Evolutionary conservation across 306 rosid genomes (phyloP), one percentile per base, ranked within the genome.

Genomic region (Myrica gale): DNA sequence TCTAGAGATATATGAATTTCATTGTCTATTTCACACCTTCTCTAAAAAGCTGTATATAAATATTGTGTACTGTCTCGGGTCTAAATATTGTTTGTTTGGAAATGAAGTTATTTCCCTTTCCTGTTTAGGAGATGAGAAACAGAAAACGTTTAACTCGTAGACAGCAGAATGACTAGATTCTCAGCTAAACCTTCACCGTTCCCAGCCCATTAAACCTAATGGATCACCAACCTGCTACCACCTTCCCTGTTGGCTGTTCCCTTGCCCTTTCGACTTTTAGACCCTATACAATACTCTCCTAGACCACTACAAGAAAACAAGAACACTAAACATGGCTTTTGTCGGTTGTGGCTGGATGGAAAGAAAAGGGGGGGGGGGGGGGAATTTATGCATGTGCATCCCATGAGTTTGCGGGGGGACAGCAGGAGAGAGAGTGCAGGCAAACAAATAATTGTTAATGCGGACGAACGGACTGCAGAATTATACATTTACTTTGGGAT

Each of bases 401-500:
- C 19, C 47, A 1, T 7, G 48, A 17, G 26, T 17, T 7, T 9
- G 6, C 17, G 46, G 15, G 68, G 68, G 37, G 46, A 37, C 9
- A n/a, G 55, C 7, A 4, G 20, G 11, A 54, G 4, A 4, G 26
- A 39, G 0, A 10, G 19, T 19, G 41, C 9, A 20, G 9, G 55
- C 37, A 66, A 12, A 60, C 39, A 19, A 21, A 60, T 11, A 15
- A 45, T 16, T 1, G 6, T 50, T 55, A 53, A 65, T 7, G 8
- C 46, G 19, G 39, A 23, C 16, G 15, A 52, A 16, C 9, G 5
- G 62, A 61, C 39, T 45, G 62, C 80, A 74, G 52, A 79, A 78
- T 53, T 68, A 78, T 78, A 69, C 77, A 82, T 73, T 74, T 52
- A 74, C 69, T 53, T 58, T 44, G 55, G 10, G 26, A 9, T 4